Evolutionary conservation across 2,329 filamentous ascomycete species (phyloP).

Genomic region (Aulographum hederae): DNA sequence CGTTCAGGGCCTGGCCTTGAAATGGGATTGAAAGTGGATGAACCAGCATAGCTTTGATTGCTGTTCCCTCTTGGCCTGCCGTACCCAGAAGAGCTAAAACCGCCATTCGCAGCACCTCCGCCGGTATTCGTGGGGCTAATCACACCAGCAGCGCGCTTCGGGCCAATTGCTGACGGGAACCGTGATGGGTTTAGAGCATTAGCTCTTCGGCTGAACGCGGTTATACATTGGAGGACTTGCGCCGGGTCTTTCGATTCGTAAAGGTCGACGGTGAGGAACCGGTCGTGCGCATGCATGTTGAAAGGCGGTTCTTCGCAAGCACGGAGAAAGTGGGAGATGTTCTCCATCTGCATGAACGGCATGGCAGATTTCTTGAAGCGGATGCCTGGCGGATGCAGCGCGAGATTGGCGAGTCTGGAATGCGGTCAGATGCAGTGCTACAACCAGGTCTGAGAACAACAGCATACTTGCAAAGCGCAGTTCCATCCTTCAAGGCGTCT

Average conservation of each 20-base stretch:
- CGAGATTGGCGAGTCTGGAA: conserved; percentile 62
- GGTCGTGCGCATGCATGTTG: conserved; percentile 79
- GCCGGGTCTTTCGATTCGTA: conserved; percentile 92
- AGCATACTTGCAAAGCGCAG: conserved; percentile 71
- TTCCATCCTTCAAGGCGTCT: conserved; percentile 75
- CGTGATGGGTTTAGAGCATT: conserved; percentile 52
- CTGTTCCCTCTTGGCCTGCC: conserved; percentile 22
- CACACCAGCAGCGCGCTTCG: conserved; percentile 39
- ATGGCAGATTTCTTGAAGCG: conserved; percentile 84
- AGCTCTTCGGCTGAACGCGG: conserved; percentile 78
- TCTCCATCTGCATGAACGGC: conserved; percentile 99
- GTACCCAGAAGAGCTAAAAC: conserved; percentile 9
- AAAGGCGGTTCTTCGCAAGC: conserved; percentile 74
- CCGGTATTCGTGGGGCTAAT: conserved; percentile 18
- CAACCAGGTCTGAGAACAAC: not conserved
- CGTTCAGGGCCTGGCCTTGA: conserved; percentile 7
- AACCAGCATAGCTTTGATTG: conserved; percentile 19
- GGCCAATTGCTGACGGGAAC: conserved; percentile 63
- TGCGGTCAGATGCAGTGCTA: not conserved
- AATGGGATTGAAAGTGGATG: conserved; percentile 3
- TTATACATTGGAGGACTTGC: conserved; percentile 83
- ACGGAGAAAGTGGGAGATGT: conserved; percentile 87
- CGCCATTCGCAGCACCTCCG: conserved; percentile 7
- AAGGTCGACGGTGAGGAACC: conserved; percentile 91
- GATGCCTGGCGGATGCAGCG: conserved; percentile 56